phyloP scores from a whole-genome alignment of 1,139 yeast genomes.

The Scheffersomyces stambukii region DNA sequence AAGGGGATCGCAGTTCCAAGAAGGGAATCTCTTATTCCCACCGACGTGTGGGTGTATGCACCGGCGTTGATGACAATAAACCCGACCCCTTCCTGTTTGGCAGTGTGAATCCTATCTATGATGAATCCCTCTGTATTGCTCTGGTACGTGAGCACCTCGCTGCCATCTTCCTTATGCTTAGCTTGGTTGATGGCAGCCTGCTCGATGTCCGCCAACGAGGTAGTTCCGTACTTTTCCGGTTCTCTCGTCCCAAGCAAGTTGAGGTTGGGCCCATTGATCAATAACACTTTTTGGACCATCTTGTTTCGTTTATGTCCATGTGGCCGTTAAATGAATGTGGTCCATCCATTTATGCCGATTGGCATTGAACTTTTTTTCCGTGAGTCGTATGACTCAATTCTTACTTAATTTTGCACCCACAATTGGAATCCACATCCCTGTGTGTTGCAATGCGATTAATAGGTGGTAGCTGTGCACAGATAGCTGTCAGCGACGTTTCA shows the following conservation, averaged over 20 bases:
- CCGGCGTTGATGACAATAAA: constrained; percentile 48
- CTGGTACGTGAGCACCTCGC: constrained; percentile 31
- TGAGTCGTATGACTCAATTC: not conserved
- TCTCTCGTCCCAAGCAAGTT: constrained; percentile 46
- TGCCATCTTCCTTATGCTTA: constrained; percentile 22
- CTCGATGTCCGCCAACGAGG: constrained; percentile 39
- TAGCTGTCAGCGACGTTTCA: no score
- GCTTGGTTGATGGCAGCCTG: constrained; percentile 37
- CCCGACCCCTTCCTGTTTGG: constrained; percentile 35
- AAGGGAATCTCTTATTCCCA: constrained; percentile 47
- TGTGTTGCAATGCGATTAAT: no score
- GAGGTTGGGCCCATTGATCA: constrained; percentile 47
- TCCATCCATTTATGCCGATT: no score
- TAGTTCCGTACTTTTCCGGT: constrained; percentile 48
- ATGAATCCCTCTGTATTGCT: constrained; percentile 46
- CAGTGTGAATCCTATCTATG: constrained; percentile 44
- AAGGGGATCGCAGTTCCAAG: constrained; percentile 46
- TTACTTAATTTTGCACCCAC: no score
- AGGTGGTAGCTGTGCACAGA: no score
- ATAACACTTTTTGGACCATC: constrained; percentile 39
- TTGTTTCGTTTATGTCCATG: constrained; percentile 1
- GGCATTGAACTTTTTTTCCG: not conserved
- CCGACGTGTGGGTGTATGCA: constrained; percentile 49
- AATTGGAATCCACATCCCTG: no score
- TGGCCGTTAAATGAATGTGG: no score